Evolutionary conservation across 2,329 filamentous ascomycete species (phyloP).

Genomic region (Fusarium xyrophilum): DNA sequence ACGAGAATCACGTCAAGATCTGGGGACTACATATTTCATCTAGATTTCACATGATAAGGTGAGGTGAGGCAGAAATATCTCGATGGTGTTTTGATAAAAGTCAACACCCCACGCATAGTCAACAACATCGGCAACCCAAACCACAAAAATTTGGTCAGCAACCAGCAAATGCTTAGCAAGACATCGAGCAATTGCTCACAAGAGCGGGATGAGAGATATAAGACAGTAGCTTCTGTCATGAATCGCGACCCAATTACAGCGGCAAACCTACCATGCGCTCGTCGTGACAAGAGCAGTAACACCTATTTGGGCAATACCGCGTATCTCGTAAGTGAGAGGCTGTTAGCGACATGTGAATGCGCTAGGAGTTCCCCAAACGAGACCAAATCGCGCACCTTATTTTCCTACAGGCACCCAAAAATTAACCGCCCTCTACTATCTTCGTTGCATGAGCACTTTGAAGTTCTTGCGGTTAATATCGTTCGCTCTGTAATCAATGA

Average conservation of each 20-base stretch:
- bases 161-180: background rate
- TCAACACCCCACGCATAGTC: background rate
- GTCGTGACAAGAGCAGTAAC: background rate
- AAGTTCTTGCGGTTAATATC: background rate
- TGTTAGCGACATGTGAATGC: conserved; percentile 10
- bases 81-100: background rate
- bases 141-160: background rate
- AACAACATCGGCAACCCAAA: background rate
- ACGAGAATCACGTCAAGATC: conserved; percentile 24
- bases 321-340: conserved; percentile 2
- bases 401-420: background rate
- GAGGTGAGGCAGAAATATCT: background rate
- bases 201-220: conserved; percentile 25
- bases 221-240: conserved; percentile 10
- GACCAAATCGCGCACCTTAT: conserved; percentile 13
- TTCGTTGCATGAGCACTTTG: background rate
- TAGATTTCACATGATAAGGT: conserved; percentile 9
- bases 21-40: background rate
- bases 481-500: background rate
- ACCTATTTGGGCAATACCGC: conserved; percentile 19
- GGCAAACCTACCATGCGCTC: conserved; percentile 16
- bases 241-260: conserved; percentile 34
- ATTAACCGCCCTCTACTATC: background rate
- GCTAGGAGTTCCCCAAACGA: conserved; percentile 31
- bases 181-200: conserved; percentile 5